phyloP scores from a whole-genome alignment of 768 basidiomycete genomes.

The Termitomyces sp. region DNA sequence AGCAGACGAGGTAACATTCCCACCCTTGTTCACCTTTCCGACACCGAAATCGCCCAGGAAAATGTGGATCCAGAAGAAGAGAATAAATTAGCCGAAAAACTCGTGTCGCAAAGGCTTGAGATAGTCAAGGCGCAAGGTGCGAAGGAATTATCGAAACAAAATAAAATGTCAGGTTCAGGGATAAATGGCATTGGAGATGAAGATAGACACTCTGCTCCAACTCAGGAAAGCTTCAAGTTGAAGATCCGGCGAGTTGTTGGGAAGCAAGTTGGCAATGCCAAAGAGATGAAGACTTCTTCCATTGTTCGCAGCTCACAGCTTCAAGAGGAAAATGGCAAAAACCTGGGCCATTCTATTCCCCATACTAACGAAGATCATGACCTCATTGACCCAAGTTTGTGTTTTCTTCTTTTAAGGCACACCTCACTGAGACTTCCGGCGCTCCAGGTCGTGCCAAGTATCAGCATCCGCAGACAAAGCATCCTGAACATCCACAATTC shows the following conservation, averaged over 20 bases:
- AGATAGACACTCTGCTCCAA: constrained; percentile 13
- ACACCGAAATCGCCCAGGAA: constrained; percentile 33
- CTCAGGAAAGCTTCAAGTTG: constrained; percentile 19
- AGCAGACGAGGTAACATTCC: constrained; percentile 31
- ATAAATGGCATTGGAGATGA: constrained; percentile 16
- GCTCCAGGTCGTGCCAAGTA: constrained; percentile 3
- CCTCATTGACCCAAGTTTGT: constrained; percentile 7
- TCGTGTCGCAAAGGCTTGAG: constrained; percentile 32
- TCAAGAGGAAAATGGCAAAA: constrained; percentile 16
- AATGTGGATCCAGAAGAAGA: constrained; percentile 44
- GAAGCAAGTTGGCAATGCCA: constrained; percentile 7
- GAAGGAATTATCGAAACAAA: constrained; percentile 20
- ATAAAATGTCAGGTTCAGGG: constrained; percentile 10
- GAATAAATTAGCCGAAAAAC: constrained; percentile 28
- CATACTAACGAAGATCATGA: constrained; percentile 13
- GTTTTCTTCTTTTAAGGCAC: neutral
- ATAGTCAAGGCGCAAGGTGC: constrained; percentile 27
- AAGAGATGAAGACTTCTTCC: constrained; percentile 21
- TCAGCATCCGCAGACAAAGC: constrained; percentile 10
- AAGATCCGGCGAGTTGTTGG: constrained; percentile 20
- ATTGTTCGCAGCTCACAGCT: constrained; percentile 15
- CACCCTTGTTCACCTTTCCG: constrained; percentile 30
- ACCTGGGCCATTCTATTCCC: constrained; percentile 6
- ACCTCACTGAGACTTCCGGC: neutral
- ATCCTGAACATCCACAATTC: constrained; percentile 3